These are phyloP conservation scores for Coniferiporia sulphurascens DNA, from an alignment of 1,284 basidiomycete genomes.

Conservation along the genomic window DNA sequence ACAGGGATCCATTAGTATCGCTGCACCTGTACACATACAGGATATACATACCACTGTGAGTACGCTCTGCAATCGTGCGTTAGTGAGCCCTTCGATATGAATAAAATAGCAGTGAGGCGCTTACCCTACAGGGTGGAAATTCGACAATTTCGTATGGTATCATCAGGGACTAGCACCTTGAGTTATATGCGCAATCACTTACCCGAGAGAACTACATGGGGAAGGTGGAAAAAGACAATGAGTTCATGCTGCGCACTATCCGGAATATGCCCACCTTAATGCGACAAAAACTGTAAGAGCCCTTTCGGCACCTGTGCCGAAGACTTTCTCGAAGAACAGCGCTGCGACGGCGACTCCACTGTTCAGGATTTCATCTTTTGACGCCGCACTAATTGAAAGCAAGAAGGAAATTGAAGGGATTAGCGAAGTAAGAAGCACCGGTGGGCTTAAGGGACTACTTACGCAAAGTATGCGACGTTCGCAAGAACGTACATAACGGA, in stretches of 20 bases:
- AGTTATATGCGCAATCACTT: neutral
- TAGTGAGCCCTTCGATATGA: too few species aligned
- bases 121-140: too few species aligned
- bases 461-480: slow-evolving; percentile 50
- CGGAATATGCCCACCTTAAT: slow-evolving; percentile 33
- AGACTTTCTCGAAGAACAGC: slow-evolving; percentile 51
- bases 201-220: slow-evolving; percentile 9
- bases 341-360: slow-evolving; percentile 48
- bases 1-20: too few species aligned
- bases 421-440: too few species aligned
- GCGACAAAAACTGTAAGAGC: slow-evolving; percentile 50
- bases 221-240: neutral
- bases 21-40: too few species aligned
- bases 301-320: slow-evolving; percentile 40
- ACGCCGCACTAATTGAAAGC: slow-evolving; percentile 30
- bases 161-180: neutral
- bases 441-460: slow-evolving; percentile 15
- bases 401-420: neutral
- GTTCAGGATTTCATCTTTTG: slow-evolving; percentile 40
- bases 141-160: too few species aligned
- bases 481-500: slow-evolving; percentile 45
- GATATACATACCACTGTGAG: slow-evolving; percentile 27
- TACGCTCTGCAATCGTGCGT: slow-evolving; percentile 29
- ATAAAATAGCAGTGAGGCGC: too few species aligned
- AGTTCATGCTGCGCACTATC: neutral